Percentiles rank a stretch among this genome's conserved stretches.
Evolutionary conservation across 495 filamentous ascomycete species (phyloP).

Genomic region (Lasiosphaeria miniovina): DNA sequence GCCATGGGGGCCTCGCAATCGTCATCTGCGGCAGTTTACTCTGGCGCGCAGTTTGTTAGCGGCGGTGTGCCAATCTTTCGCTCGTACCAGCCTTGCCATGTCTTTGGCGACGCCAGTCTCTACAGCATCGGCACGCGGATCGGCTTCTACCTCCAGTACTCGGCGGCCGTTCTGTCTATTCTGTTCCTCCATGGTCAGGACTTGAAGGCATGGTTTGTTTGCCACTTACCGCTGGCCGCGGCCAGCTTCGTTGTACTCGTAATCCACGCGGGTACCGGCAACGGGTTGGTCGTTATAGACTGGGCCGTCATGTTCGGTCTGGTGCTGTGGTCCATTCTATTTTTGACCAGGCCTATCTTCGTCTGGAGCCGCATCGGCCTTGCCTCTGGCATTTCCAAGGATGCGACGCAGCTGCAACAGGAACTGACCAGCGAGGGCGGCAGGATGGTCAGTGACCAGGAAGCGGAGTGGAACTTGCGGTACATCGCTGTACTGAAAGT

Average conservation of each 20-base stretch:
- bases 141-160: conserved; percentile 18
- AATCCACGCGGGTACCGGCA: conserved; percentile 6
- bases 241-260: conserved; percentile 12
- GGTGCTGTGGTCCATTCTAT: conserved; percentile 18
- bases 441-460: conserved; percentile 13
- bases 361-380: background rate
- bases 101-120: conserved; percentile 20
- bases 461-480: conserved; percentile 15
- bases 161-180: conserved; percentile 13
- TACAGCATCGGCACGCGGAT: conserved; percentile 16
- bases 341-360: conserved; percentile 9
- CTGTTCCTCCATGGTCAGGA: conserved; percentile 12
- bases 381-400: background rate
- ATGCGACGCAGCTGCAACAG: conserved; percentile 11
- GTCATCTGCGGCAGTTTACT: background rate
- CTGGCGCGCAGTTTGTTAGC: conserved; percentile 15
- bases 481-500: conserved; percentile 15
- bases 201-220: conserved; percentile 14
- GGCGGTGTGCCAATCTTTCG: conserved; percentile 3
- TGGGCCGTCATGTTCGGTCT: conserved; percentile 17
- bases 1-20: conserved; percentile 16
- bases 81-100: conserved; percentile 13
- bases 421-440: conserved; percentile 14
- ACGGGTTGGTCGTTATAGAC: conserved; percentile 15
- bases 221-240: conserved; percentile 13